Conservation (phyloP, 2,329 filamentous ascomycete species). For the Hypoxylon sp. region DNA sequence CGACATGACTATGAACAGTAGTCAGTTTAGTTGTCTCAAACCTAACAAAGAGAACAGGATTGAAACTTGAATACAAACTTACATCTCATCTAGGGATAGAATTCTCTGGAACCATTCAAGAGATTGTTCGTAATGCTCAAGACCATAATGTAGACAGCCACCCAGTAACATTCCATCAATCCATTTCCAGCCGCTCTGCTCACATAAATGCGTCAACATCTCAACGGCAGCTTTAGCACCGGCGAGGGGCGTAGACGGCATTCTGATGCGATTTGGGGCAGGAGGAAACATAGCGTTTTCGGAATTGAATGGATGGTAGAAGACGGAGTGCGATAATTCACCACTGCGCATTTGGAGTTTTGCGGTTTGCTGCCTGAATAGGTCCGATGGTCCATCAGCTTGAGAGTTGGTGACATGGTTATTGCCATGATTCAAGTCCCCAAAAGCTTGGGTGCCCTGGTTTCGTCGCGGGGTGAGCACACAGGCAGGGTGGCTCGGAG, state of each 20-base stretch:
- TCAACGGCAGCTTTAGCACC: constrained; percentile 74
- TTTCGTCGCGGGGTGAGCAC: constrained; percentile 32
- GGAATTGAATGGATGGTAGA: constrained; percentile 40
- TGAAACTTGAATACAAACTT: constrained; percentile 44
- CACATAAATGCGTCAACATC: constrained; percentile 76
- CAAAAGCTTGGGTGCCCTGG: constrained; percentile 23
- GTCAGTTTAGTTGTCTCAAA: constrained; percentile 7
- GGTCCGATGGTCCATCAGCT: constrained; percentile 18
- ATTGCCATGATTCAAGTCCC: constrained; percentile 21
- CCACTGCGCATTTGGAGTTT: constrained; percentile 30
- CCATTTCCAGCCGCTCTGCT: constrained; percentile 87
- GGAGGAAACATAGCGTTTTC: constrained; percentile 35
- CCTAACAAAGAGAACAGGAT: not conserved
- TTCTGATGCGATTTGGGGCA: constrained; percentile 34
- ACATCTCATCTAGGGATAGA: constrained; percentile 64
- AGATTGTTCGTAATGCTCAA: constrained; percentile 83
- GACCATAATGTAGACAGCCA: constrained; percentile 89
- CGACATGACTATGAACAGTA: constrained; percentile 72
- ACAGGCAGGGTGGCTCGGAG: constrained; percentile 31
- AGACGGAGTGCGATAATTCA: constrained; percentile 32
- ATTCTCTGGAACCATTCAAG: constrained; percentile 77
- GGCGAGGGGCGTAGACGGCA: constrained; percentile 54
- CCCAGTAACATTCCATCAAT: constrained; percentile 90
- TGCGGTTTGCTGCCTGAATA: constrained; percentile 28
- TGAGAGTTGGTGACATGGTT: constrained; percentile 23